Evolutionary conservation across 2,329 filamentous ascomycete species (phyloP).

Genomic region (Penicillium hordei): DNA sequence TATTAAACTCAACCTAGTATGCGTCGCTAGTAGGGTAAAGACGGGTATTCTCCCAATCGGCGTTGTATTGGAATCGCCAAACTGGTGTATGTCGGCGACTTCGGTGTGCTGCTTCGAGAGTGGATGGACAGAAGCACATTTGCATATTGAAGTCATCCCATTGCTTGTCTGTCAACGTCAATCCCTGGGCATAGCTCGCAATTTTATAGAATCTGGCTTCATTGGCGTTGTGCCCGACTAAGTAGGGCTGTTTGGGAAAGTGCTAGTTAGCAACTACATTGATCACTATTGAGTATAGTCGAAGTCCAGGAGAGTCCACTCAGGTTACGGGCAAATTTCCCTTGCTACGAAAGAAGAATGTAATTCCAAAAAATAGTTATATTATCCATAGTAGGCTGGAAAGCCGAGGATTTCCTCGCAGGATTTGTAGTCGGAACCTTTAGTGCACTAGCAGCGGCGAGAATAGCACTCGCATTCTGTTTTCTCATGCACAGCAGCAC

Average conservation of each 20-base stretch:
- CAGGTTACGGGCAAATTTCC: background rate
- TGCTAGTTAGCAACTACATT: background rate
- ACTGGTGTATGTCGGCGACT: slow-evolving; percentile 34
- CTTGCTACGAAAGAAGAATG: slow-evolving; percentile 4
- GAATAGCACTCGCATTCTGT: slow-evolving; percentile 37
- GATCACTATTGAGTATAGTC: background rate
- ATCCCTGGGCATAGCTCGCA: slow-evolving; percentile 41
- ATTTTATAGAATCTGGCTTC: slow-evolving; percentile 52
- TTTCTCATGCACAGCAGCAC: slow-evolving; percentile 42
- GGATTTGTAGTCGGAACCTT: slow-evolving; percentile 32
- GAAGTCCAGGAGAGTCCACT: background rate
- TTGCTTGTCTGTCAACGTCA: slow-evolving; percentile 40
- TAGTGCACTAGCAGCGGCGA: slow-evolving; percentile 40
- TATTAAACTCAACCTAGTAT: slow-evolving; percentile 52
- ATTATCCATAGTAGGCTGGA: slow-evolving; percentile 46
- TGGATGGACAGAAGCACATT: slow-evolving; percentile 49
- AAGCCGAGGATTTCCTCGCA: slow-evolving; percentile 30
- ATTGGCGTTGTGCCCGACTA: slow-evolving; percentile 48
- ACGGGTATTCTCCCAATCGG: slow-evolving; percentile 52
- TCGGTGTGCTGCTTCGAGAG: slow-evolving; percentile 41
- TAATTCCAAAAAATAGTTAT: slow-evolving; percentile 47
- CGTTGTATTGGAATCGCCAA: slow-evolving; percentile 51
- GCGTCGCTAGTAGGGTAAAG: slow-evolving; percentile 49
- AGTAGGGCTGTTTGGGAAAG: slow-evolving; percentile 32
- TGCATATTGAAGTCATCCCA: slow-evolving; percentile 45